Conservation (phyloP, 768 basidiomycete species). For the Chalciporus piperatus region DNA sequence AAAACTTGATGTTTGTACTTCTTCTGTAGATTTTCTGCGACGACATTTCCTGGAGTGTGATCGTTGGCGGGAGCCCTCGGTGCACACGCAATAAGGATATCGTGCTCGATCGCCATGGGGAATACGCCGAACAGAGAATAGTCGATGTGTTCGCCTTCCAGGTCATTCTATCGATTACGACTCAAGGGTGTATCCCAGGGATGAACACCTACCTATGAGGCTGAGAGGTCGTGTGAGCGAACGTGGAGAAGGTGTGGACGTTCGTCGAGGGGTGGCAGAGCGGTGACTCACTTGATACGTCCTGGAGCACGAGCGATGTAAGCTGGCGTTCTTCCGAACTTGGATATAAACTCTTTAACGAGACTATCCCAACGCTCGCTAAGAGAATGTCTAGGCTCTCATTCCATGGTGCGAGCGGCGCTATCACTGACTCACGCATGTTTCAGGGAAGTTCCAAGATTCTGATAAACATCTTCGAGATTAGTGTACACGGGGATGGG, state of each 20-base stretch:
- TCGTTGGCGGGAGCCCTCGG: constrained; percentile 32
- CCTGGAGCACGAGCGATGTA: constrained; percentile 79
- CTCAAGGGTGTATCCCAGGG: background rate
- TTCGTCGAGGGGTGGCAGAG: background rate
- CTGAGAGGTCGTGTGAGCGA: constrained; percentile 12
- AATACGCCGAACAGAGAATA: constrained; percentile 82
- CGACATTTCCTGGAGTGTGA: constrained; percentile 49
- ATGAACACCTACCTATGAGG: constrained; percentile 32
- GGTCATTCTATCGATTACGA: background rate
- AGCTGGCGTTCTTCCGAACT: constrained; percentile 64
- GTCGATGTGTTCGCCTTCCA: constrained; percentile 78
- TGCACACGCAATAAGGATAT: constrained; percentile 76
- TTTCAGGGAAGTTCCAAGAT: constrained; percentile 49
- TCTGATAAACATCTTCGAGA: constrained; percentile 54
- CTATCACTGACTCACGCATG: constrained; percentile 40
- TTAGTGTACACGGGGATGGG: constrained; percentile 61
- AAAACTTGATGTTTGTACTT: constrained; percentile 63
- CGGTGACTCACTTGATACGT: constrained; percentile 61
- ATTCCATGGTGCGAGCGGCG: background rate
- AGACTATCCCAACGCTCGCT: constrained; percentile 61
- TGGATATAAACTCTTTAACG: constrained; percentile 54
- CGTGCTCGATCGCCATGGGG: constrained; percentile 81
- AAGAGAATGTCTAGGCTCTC: background rate
- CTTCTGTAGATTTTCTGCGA: constrained; percentile 58
- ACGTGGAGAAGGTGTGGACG: background rate